These are phyloP conservation scores for Fagus sylvatica DNA, from an alignment of 306 rosid species.

Conservation along the genomic window DNA sequence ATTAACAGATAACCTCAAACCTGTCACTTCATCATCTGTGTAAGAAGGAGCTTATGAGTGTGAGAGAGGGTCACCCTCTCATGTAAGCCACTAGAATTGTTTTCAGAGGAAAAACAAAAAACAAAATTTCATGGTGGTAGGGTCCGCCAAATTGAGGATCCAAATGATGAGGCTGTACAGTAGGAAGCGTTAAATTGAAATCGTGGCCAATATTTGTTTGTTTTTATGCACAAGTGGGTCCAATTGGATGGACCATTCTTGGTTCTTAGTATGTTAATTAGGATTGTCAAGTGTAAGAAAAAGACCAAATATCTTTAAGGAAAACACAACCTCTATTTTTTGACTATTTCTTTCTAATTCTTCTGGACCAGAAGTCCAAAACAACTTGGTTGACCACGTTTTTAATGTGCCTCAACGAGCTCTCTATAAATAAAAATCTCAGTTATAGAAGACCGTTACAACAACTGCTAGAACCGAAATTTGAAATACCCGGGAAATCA, in stretches of 20 bases:
- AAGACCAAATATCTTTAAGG: background rate
- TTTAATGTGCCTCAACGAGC: background rate
- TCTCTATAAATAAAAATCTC: background rate
- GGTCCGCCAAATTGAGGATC: background rate
- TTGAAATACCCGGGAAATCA: slow-evolving; percentile 10
- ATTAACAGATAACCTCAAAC: background rate
- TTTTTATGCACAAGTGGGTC: background rate
- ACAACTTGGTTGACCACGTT: slow-evolving; percentile 24
- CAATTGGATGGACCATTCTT: background rate
- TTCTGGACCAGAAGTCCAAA: too few species aligned
- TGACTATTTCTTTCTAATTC: background rate
- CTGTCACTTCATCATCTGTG: background rate
- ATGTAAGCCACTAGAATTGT: background rate
- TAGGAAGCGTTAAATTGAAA: background rate
- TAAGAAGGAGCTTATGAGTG: background rate
- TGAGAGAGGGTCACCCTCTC: background rate
- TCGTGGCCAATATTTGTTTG: background rate
- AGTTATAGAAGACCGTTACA: background rate
- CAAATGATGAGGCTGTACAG: background rate
- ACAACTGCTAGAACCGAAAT: slow-evolving; percentile 4
- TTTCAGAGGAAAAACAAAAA: background rate
- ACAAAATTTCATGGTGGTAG: background rate
- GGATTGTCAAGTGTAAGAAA: background rate
- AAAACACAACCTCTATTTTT: background rate
- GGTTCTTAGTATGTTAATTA: too few species aligned